Base-by-base conservation (phyloP, 768 basidiomycete genomes). In the Suillus bovinus region DNA sequence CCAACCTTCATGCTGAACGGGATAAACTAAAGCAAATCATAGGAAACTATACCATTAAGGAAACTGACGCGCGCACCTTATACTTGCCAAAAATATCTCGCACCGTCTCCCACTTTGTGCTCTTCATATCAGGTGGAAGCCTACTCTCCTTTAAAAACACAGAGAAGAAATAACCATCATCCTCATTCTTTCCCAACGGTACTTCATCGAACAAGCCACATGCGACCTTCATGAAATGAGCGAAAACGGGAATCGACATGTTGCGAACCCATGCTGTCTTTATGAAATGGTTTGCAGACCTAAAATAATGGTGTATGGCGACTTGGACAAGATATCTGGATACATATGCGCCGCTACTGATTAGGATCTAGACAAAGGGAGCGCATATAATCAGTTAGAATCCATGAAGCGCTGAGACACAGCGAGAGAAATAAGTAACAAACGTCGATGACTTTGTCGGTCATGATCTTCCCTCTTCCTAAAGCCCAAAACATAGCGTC, bases 241-340 rank as follows among this genome's bases (percentile, higher is more conserved):
- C 77, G 67, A 90, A 90, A 56, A 87, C 83, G 20, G 79, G 69
- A 38, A 89, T 75, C 7, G 85, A 78, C 55, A 92, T 79, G 31
- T 81, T 82, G 68, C 89, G 83, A 66, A 88, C 88, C 90, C 90
- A 93, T 27, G 77, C 76, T 1, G 87, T 83, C 75, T 91, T 91
- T 74, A 91, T 84, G 66, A 91, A 93, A 63, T 89, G 88, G 33
- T 84, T 77, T 63, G 85, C 84, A 3, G 88, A 84, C 64, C 87
- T 83, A 72, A 90, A 93, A 71, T 86, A 91, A 70, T 92, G 91
- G 63, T 91, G 90, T 59, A 88, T 85, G 39, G 90, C 88, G 58
- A 89, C 81, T 74, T 93, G 91, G 52, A 88, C 81, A 53, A 93
- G 81, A 76, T 93, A 93, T 54, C 91, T 84, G 64, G 90, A 92